These are phyloP conservation scores for Raphanus sativus DNA, from an alignment of 345 rosid genomes.

Conservation along the genomic window DNA sequence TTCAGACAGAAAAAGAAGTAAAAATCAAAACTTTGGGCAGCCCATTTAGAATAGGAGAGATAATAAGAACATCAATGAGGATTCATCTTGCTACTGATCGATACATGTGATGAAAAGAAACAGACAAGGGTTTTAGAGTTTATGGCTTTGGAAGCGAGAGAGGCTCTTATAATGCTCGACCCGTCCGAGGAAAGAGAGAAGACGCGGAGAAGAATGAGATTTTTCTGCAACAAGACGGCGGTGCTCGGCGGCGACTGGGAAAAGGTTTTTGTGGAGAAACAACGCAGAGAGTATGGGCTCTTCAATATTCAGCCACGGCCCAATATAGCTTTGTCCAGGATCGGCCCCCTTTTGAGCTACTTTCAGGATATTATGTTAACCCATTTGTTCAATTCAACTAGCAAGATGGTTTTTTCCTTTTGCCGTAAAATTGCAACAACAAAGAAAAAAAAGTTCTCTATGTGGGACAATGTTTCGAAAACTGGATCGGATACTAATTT, in stretches of 20 bases:
- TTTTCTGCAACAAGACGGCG: not conserved
- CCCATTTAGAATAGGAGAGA: not conserved
- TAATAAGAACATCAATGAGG: not conserved
- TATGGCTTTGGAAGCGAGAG: not conserved
- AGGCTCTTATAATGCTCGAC: not conserved
- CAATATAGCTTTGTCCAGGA: not conserved
- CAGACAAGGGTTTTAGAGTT: not conserved
- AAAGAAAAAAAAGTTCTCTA: too few species aligned
- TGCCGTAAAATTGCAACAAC: too few species aligned
- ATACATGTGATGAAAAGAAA: not conserved
- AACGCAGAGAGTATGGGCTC: not conserved
- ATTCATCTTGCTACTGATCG: not conserved
- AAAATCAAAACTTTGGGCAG: conserved; percentile 5
- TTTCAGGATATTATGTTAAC: not conserved
- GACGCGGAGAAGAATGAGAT: not conserved
- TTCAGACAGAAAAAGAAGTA: not conserved
- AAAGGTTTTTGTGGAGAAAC: not conserved
- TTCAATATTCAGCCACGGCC: not conserved
- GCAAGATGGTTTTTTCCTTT: too few species aligned
- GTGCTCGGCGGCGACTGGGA: not conserved
- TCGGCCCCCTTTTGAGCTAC: not conserved
- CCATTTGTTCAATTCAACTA: too few species aligned
- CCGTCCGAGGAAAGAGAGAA: not conserved
- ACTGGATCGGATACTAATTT: too few species aligned
- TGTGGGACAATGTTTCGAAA: too few species aligned